These are phyloP conservation scores for Nowakowskiella sp. DNA, from an alignment of 192 early-diverging fungal genomes.

Conservation along the genomic window DNA sequence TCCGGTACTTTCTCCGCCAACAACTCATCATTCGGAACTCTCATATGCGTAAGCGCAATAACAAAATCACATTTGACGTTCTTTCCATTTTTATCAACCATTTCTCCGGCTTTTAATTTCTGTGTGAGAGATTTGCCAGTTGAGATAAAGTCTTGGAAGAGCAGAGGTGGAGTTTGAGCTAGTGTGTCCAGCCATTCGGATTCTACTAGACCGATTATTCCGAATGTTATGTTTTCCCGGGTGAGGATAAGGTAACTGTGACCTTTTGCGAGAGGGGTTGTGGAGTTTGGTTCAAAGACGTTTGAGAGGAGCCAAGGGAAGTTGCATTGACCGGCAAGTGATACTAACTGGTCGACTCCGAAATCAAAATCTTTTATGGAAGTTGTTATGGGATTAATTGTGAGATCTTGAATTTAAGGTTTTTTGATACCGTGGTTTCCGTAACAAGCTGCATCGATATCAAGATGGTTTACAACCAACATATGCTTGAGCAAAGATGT, in stretches of 20 bases:
- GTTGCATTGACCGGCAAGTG: slow-evolving; percentile 39
- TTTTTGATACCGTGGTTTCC: slow-evolving; percentile 45
- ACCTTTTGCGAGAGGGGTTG: slow-evolving; percentile 21
- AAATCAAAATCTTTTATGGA: slow-evolving; percentile 58
- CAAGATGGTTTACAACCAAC: slow-evolving; percentile 47
- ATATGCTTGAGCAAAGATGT: background rate
- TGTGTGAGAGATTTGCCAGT: slow-evolving; percentile 31
- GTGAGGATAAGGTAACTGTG: slow-evolving; percentile 31
- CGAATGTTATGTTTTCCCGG: slow-evolving; percentile 42
- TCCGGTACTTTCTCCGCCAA: slow-evolving; percentile 41
- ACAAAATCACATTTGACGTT: slow-evolving; percentile 54
- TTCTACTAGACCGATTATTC: slow-evolving; percentile 62
- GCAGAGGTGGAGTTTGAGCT: slow-evolving; percentile 47
- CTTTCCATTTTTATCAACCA: slow-evolving; percentile 25
- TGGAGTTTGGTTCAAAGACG: slow-evolving; percentile 36
- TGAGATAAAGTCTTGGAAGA: slow-evolving; percentile 51
- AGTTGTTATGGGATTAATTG: background rate
- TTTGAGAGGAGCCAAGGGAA: slow-evolving; percentile 71
- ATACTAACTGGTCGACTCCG: slow-evolving; percentile 45
- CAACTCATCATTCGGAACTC: slow-evolving; percentile 57
- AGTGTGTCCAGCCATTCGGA: slow-evolving; percentile 64
- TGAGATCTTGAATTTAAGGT: background rate
- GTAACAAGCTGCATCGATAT: slow-evolving; percentile 47
- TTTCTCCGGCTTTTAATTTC: slow-evolving; percentile 27
- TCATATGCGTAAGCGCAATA: slow-evolving; percentile 66